Conservation (phyloP, 2,329 filamentous ascomycete genomes). For the Samsoniella hepiali region DNA sequence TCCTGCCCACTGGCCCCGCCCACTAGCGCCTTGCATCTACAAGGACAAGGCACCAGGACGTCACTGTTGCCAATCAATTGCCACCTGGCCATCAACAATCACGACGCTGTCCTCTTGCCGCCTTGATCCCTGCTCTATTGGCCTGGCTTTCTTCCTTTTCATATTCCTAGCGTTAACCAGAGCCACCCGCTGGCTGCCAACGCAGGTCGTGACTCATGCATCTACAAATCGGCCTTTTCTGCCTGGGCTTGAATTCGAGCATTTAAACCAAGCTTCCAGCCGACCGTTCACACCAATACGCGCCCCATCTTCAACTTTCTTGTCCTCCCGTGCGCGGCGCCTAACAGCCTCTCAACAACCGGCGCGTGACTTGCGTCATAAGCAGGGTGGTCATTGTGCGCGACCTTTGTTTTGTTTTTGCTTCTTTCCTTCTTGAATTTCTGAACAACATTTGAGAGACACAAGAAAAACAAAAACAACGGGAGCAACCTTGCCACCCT, state of each 20-base stretch:
- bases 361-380: slow-evolving; percentile 4
- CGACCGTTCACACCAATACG: slow-evolving; percentile 3
- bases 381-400: slow-evolving; percentile 6
- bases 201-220: slow-evolving; percentile 7
- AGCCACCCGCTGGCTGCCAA: not conserved
- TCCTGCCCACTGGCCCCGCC: not conserved
- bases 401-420: not conserved
- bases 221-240: not conserved
- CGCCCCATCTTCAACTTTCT: not conserved
- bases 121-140: slow-evolving; percentile 1
- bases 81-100: slow-evolving; percentile 13
- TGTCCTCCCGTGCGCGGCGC: not conserved
- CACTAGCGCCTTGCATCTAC: not conserved
- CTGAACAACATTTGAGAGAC: not conserved
- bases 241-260: not conserved
- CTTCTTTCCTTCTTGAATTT: not conserved
- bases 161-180: not conserved
- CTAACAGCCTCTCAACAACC: not conserved
- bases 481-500: slow-evolving; percentile 1
- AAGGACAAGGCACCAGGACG: slow-evolving; percentile 12
- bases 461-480: not conserved
- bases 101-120: not conserved
- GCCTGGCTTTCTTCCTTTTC: not conserved
- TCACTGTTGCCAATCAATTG: slow-evolving; percentile 13
- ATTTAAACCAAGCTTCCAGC: not conserved